Base-by-base conservation (phyloP, 2,329 filamentous ascomycete species). In the Fusarium sp. region DNA sequence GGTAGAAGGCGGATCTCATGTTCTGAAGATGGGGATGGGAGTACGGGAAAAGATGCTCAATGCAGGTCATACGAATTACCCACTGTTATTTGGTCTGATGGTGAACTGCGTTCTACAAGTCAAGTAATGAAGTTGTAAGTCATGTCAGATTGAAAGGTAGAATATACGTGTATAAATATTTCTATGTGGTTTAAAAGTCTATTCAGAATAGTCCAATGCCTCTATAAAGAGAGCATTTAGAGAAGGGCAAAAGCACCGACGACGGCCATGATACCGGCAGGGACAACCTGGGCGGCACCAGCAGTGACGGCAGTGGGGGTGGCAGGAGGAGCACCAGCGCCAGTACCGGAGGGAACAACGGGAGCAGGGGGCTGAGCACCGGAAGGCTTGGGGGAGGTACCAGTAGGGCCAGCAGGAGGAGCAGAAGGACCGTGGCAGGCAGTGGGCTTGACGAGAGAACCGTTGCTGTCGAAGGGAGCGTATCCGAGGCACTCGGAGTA, bases 191-290 rank as follows among this genome's bases (percentile, higher is more conserved):
- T 28, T 14, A 53, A 42, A 7, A n/a, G 20, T 53, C 34, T 53
- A 53, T 53, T 53, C 12, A 53, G n/a, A 42, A 53, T 42, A 53
- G 34, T 41, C n/a, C 14, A 53, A 53, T 53, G n/a, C 16, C 43
- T 55, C 48, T 37, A 7, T 13, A 1, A 11, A 32, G 25, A 21
- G 30, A 27, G 23, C 42, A 41, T 49, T 66, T 76, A 76, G 34
- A 77, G 61, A 34, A 77, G 59, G 41, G 71, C 72, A 43, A 75
- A 23, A 23, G 69, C 69, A 49, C 74, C 75, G n/a, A 76, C 63
- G 27, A 75, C 68, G 21, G 76, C 53, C 10, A 76, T 40, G 30
- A 74, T 55, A 48, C 73, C 61, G 30, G 59, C 69, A 30, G 75
- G 74, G 42, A 56, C 53, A 23, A 75, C 41, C 48, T 59, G 61